phyloP scores from a whole-genome alignment of 1,284 basidiomycete genomes.

The Melampsora larici-populina region DNA sequence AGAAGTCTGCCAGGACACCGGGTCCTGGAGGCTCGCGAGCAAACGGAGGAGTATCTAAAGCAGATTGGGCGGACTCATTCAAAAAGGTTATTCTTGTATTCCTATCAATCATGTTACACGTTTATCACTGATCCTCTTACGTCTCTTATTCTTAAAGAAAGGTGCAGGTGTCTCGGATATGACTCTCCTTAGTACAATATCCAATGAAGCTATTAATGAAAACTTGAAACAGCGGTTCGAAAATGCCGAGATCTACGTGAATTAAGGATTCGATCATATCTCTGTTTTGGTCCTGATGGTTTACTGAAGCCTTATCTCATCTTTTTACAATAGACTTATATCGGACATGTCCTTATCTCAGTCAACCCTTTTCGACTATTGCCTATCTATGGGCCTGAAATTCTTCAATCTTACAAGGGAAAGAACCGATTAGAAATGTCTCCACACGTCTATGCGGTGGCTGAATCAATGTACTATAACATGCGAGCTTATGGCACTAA shows the following conservation, averaged over 20 bases:
- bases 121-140: not conserved
- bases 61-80: constrained; percentile 44
- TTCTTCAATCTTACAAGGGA: constrained; percentile 80
- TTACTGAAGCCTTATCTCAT: not conserved
- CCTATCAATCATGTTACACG: not conserved
- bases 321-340: constrained; percentile 69
- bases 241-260: constrained; percentile 85
- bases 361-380: constrained; percentile 94
- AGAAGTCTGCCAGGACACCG: constrained; percentile 31
- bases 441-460: constrained; percentile 96
- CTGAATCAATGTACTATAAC: constrained; percentile 95
- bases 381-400: constrained; percentile 82
- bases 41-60: constrained; percentile 35
- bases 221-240: constrained; percentile 95
- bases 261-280: constrained; percentile 42
- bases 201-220: constrained; percentile 96
- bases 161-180: constrained; percentile 92
- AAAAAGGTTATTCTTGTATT: constrained; percentile 38
- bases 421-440: constrained; percentile 98
- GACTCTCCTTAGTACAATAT: constrained; percentile 94
- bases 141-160: constrained; percentile 45
- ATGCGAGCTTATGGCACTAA: constrained; percentile 99
- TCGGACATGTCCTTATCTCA: constrained; percentile 93
- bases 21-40: constrained; percentile 9
- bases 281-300: not conserved